Base-by-base conservation (phyloP, 2,329 filamentous ascomycete genomes). In the Cladosporium sp. region DNA sequence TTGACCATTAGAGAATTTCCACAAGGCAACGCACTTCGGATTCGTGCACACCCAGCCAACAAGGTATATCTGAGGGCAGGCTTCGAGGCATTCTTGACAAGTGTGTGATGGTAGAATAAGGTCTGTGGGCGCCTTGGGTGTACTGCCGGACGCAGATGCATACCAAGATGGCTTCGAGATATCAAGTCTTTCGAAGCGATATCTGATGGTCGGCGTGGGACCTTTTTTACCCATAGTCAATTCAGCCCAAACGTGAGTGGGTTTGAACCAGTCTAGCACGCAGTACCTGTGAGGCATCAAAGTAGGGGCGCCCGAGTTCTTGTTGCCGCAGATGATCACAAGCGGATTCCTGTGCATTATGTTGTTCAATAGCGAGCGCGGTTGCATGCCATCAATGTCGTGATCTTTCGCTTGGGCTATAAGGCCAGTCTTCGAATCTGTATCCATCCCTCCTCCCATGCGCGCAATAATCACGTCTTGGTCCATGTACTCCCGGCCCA, bases 241-340 rank as follows among this genome's bases (percentile, higher is more conserved):
- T 65, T 92, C 88, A 11, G 73, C 76, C 88, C 88, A 92, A 0
- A 90, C 76, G 51, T 87, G 76, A 0, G 86, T 88, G 12, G 89
- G 76, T 51, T 85, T 83, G 69, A 89, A 92, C 70, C 80, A 85
- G n/a, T 79, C 87, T 42, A 92, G 76, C 0, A 90, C 84, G 58
- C 82, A 85, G 65, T 86, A 91, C 0, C 79, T 74, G 59, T 86
- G 78, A 0, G 82, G 81, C 7, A 86, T 74, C 25, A 76, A 73
- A 1, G 77, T 78, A 0, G 78, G 76, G 17, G 81, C 75, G 20
- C 78, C 69, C 3, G 70, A 68, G 61, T 85, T 83, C 55, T 79
- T 70, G 15, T 79, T 70, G 1, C 87, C 85, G 80, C 67, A 60
- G 39, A 73, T 72, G 30, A 76, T 64, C 38, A 81, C 81, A 1